Percentiles rank a stretch among this genome's conserved stretches.
These are phyloP conservation scores for Cladosporium colombiae DNA, from an alignment of 2,329 filamentous ascomycete genomes.

Conservation along the genomic window DNA sequence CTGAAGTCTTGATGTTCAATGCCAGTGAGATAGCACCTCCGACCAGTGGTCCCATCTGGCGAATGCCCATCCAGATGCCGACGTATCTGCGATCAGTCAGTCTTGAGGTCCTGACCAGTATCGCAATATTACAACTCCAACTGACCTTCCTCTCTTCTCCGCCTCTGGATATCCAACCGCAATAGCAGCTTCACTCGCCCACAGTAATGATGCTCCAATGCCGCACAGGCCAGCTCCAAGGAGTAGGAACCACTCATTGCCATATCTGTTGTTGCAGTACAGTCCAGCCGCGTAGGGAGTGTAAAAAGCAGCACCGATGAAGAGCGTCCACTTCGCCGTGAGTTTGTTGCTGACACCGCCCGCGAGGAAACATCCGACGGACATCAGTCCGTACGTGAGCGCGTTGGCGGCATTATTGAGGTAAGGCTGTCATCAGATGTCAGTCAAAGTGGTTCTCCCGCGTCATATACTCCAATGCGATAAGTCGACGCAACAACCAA, in stretches of 20 bases:
- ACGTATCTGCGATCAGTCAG: constrained; percentile 51
- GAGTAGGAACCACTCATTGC: constrained; percentile 54
- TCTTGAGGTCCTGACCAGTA: constrained; percentile 58
- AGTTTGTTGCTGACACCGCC: constrained; percentile 41
- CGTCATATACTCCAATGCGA: not conserved
- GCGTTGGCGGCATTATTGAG: constrained; percentile 24
- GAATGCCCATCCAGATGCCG: constrained; percentile 20
- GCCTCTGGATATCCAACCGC: constrained; percentile 47
- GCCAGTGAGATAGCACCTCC: constrained; percentile 19
- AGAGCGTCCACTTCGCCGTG: constrained; percentile 31
- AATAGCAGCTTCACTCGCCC: constrained; percentile 53
- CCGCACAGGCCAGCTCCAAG: constrained; percentile 51
- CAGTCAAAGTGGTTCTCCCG: not conserved
- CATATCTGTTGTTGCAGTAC: constrained; percentile 52
- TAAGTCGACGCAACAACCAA: not conserved
- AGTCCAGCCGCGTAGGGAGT: constrained; percentile 50
- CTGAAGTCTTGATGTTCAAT: constrained; percentile 18
- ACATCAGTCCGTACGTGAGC: constrained; percentile 23
- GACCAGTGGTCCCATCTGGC: constrained; percentile 64
- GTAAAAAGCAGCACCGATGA: constrained; percentile 27
- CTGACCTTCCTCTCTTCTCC: constrained; percentile 18
- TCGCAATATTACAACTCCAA: not conserved
- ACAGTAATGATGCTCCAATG: constrained; percentile 52
- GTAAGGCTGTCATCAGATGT: constrained; percentile 7
- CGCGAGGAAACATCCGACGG: constrained; percentile 21